These are phyloP conservation scores for Trichoderma parareesei DNA, from an alignment of 495 filamentous ascomycete species.

Conservation along the genomic window DNA sequence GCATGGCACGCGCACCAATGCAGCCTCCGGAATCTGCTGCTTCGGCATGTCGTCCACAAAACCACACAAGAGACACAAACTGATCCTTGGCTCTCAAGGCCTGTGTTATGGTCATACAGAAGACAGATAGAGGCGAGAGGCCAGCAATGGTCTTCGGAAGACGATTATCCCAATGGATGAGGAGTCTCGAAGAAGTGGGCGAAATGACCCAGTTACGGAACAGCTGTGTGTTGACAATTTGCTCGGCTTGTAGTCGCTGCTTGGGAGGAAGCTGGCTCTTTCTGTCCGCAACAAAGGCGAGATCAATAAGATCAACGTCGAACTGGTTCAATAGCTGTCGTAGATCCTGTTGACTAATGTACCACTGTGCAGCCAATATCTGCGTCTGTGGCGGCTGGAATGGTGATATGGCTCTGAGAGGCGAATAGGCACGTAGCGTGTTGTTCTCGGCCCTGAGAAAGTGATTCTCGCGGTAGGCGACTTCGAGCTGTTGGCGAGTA, in stretches of 20 bases:
- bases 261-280: conserved; percentile 5
- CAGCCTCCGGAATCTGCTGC: not conserved
- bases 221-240: conserved; percentile 3
- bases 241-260: not conserved
- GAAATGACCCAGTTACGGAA: conserved; percentile 10
- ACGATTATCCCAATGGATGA: not conserved
- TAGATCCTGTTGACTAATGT: not conserved
- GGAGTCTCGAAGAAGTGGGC: not conserved
- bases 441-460: conserved; percentile 8
- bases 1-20: not conserved
- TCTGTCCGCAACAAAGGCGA: not conserved
- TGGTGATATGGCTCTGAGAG: not conserved
- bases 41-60: not conserved
- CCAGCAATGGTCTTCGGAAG: not conserved
- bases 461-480: not conserved
- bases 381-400: not conserved
- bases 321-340: not conserved
- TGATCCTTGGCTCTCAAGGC: not conserved
- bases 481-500: not conserved
- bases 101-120: not conserved
- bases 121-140: not conserved
- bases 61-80: not conserved
- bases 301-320: not conserved
- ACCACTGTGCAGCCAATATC: not conserved
- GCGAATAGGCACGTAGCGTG: not conserved